phyloP scores from a whole-genome alignment of 176 grass and related monocot genomes.

The Paspalum notatum region DNA sequence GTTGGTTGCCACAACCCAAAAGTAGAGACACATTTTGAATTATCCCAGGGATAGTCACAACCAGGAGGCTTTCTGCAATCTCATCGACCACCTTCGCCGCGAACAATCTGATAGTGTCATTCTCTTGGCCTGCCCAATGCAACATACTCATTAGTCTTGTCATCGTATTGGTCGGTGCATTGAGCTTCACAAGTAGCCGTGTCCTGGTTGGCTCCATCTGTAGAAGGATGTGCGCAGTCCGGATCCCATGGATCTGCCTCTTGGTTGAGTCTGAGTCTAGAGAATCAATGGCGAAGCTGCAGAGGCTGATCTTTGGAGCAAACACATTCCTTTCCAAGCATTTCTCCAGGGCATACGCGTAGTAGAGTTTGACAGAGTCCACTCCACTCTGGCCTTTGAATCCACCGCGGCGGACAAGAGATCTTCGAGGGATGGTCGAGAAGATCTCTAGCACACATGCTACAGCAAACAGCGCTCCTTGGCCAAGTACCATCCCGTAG shows the following conservation, averaged over 20 bases:
- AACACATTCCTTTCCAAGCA: background rate
- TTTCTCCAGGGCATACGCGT: conserved; percentile 9
- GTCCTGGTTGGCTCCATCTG: background rate
- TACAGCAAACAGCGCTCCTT: conserved; percentile 8
- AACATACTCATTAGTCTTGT: background rate
- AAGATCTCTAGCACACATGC: background rate
- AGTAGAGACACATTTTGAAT: conserved; percentile 10
- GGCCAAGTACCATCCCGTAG: conserved; percentile 18
- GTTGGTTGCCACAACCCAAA: too few species aligned
- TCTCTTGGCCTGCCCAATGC: background rate
- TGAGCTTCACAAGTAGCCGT: background rate
- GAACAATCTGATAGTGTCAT: background rate
- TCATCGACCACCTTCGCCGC: background rate
- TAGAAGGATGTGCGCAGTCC: background rate
- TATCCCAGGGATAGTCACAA: background rate
- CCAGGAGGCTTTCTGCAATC: background rate
- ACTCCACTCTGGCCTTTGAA: background rate
- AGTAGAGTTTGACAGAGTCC: conserved; percentile 22
- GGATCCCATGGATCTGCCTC: conserved; percentile 15
- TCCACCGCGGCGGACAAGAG: background rate
- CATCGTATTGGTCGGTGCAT: background rate
- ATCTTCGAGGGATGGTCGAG: background rate
- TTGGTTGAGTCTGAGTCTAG: background rate
- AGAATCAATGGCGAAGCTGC: too few species aligned
- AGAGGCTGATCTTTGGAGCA: background rate